Base-by-base conservation (phyloP, 164 flowering plant species). In the Aristolochia fimbriata region DNA sequence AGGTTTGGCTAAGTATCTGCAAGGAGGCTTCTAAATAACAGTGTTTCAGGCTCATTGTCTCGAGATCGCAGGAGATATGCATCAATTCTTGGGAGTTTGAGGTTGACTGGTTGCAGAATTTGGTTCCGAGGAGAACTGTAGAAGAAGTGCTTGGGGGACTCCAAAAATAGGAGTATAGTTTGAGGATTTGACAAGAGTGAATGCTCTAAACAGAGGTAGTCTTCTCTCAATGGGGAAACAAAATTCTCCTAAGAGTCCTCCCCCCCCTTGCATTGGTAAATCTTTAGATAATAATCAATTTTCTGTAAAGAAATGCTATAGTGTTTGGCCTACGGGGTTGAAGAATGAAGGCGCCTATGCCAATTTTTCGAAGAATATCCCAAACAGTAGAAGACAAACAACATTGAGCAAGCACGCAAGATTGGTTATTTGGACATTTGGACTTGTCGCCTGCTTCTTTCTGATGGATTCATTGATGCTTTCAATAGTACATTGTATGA, bases 381-480 rank as follows among this genome's bases (percentile, higher is more conserved):
- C 69, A 62, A 63, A 48, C 25, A 83, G 81, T 53, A 86, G 82
- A 70, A 77, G 70, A 73, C 81, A 76, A 23, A 15, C 59, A 46
- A 74, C 80, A 80, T 57, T 82, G 45, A 74, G 69, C 25, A 80
- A 63, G 73, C 76, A 84, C 74, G 62, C 76, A 47, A 68, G 80
- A 58, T 73, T 75, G 19, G 67, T 85, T 68, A 72, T 67, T 58
- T 72, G 80, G 65, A 62, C 77, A 58, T 50, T 82, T 47, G 76
- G 63, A 57, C 64, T 82, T 62, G 63, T 83, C 73, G 77, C 77
- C 24, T 74, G 73, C 19, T 62, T 88, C 67, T 77, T 82, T 60
- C 59, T 82, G 67, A 74, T 85, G 58, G 96, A 91, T 83, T 88
- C 92, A 5, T 41, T 88, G 23, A 70, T 83, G 77, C 75, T 82